phyloP scores from a whole-genome alignment of 352 stramenopile genomes.

The Pythium monospermum region DNA sequence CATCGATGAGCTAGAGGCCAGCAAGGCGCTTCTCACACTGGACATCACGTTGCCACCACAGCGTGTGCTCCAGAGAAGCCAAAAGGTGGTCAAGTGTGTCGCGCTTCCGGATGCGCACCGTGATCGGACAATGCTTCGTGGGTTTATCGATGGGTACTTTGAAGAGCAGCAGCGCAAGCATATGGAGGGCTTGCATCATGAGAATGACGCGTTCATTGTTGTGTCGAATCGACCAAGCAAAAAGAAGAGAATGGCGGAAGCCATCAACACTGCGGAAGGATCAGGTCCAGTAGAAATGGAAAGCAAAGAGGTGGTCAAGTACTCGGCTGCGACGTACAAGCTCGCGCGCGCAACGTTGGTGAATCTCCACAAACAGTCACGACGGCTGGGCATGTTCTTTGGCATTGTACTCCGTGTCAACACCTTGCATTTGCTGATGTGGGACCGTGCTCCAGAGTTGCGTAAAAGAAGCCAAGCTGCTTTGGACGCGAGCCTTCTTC shows the following conservation, averaged over 20 bases:
- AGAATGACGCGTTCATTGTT: constrained; percentile 59
- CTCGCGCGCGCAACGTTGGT: constrained; percentile 46
- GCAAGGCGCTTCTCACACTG: constrained; percentile 43
- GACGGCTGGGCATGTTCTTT: constrained; percentile 68
- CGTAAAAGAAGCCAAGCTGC: not conserved
- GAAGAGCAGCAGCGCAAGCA: constrained; percentile 65
- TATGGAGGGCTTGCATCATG: constrained; percentile 41
- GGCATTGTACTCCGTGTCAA: constrained; percentile 67
- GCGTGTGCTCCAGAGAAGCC: constrained; percentile 55
- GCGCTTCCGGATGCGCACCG: constrained; percentile 48
- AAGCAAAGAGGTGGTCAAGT: constrained; percentile 58
- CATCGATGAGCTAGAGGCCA: constrained; percentile 50
- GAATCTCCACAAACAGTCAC: constrained; percentile 63
- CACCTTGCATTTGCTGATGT: constrained; percentile 61
- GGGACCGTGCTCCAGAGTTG: constrained; percentile 36
- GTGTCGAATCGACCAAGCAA: constrained; percentile 36
- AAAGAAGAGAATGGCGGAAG: constrained; percentile 3
- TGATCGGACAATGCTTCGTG: constrained; percentile 38
- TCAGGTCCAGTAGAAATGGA: constrained; percentile 13
- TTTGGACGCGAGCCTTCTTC: not conserved
- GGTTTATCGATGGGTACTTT: constrained; percentile 61
- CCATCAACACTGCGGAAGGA: constrained; percentile 9
- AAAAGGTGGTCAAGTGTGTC: constrained; percentile 65
- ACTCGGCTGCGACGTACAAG: constrained; percentile 61
- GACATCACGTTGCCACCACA: constrained; percentile 68